phyloP scores from a whole-genome alignment of 108 stramenopile species.

The Ochromonas danica region DNA sequence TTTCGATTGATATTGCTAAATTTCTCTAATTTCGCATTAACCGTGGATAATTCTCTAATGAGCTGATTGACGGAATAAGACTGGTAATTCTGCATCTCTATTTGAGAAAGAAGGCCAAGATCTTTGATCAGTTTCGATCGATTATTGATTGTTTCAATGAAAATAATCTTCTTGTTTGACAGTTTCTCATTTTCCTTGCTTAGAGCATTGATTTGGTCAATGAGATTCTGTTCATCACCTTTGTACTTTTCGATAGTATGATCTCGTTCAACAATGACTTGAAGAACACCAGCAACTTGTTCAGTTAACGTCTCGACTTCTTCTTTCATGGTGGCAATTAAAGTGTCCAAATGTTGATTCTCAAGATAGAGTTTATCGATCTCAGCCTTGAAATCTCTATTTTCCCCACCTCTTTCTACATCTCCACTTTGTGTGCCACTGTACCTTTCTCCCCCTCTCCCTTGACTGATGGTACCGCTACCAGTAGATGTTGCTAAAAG shows the following conservation, averaged over 20 bases:
- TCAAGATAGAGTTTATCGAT: not conserved
- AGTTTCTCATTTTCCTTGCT: not conserved
- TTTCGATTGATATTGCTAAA: conserved; percentile 99
- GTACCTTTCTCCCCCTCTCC: too few relatives aligned
- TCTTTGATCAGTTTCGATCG: conserved; percentile 85
- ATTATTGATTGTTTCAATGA: conserved; percentile 73
- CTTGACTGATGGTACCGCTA: too few relatives aligned
- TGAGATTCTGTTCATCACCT: conserved; percentile 55
- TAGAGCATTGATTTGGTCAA: not conserved
- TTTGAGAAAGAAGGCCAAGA: conserved; percentile 80
- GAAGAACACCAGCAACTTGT: not conserved
- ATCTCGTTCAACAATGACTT: conserved; percentile 44
- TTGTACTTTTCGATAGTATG: conserved; percentile 65
- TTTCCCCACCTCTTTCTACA: too few relatives aligned
- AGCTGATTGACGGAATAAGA: conserved; percentile 63
- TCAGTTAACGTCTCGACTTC: not conserved
- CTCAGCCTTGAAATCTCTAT: too few relatives aligned
- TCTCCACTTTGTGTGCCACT: too few relatives aligned
- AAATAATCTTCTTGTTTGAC: conserved; percentile 72
- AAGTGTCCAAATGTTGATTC: not conserved
- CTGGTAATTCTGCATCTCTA: conserved; percentile 71
- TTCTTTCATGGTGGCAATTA: not conserved
- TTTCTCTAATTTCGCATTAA: conserved; percentile 86
- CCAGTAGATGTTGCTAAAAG: too few relatives aligned
- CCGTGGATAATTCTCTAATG: conserved; percentile 74